Base-by-base conservation (phyloP, 768 basidiomycete genomes). In the Cystobasidium ongulense region DNA sequence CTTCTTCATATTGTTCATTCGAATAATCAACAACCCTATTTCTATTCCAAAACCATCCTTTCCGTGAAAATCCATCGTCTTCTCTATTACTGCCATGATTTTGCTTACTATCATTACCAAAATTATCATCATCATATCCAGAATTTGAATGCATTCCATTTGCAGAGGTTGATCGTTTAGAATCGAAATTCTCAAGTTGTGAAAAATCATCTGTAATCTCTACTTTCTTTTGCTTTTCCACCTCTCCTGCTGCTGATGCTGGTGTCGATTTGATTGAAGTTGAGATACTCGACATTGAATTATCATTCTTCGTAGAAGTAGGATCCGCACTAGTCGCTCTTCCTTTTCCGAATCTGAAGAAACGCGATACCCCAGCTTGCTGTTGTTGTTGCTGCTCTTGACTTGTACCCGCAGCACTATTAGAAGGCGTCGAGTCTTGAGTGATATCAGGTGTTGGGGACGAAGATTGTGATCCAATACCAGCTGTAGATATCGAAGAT, bases 161-260 rank as follows among this genome's bases (percentile, higher is more conserved):
- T 5, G 57, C 25, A 27, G 57, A 59, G 2, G 57, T 29, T 59
- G 57, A 27, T 29, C 25, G 11, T 59, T 59, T 29, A 52, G 68
- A 71, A 59, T 71, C 54, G 38, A 71, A 71, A 52, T 71, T 71
- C 54, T 71, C 68, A 23, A 71, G 68, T 54, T 71, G 68, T 10
- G 27, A 23, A 38, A 71, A 71, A 61, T 71, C 68, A 35, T 71
- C 68, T 35, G 43, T 36, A 13, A 71, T 54, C n/a, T 67, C 65
- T 53, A 52, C 50, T n/a, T n/a, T n/a, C n/a, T n/a, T n/a, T n/a
- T n/a, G n/a, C n/a, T n/a, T n/a, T n/a, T n/a, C n/a, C 15, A 29
- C 8, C 17, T 13, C 23, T n/a, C 2, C 2, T 53, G 65, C 29
- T 21, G 41, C 7, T 8, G 65, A 31, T 41, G 25, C 7, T 29